Conservation (phyloP, 805 yeast genomes). For the Ogataea henricii region DNA sequence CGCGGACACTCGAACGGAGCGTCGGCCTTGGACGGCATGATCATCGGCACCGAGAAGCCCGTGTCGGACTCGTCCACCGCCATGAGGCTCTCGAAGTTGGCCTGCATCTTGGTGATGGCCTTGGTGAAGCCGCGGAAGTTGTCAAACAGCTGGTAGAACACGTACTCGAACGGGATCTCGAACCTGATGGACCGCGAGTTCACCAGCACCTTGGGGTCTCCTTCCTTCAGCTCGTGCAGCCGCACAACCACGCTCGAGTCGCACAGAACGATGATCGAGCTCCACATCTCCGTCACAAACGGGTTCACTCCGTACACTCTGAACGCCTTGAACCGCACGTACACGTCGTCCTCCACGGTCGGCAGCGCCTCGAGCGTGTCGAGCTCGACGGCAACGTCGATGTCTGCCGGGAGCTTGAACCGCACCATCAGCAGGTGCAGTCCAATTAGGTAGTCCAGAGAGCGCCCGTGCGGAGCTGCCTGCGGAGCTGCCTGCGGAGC, state of each 20-base stretch:
- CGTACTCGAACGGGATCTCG: slow-evolving; percentile 70
- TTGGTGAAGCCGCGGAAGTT: slow-evolving; percentile 75
- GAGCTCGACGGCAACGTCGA: slow-evolving; percentile 31
- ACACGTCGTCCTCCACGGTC: slow-evolving; percentile 12
- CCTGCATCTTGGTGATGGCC: slow-evolving; percentile 57
- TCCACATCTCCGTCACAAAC: slow-evolving; percentile 30
- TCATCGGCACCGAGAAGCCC: slow-evolving; percentile 35
- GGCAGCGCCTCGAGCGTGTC: slow-evolving; percentile 31
- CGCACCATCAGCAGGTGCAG: slow-evolving; percentile 28
- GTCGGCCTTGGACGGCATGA: slow-evolving; percentile 37
- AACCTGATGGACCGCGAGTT: slow-evolving; percentile 31
- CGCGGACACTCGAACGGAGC: slow-evolving; percentile 53
- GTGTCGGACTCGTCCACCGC: slow-evolving; percentile 19
- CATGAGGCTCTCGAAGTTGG: slow-evolving; percentile 30
- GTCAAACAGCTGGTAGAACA: slow-evolving; percentile 77
- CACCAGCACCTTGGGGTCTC: slow-evolving; percentile 17
- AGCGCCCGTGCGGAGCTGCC: no score
- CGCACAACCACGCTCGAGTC: slow-evolving; percentile 19
- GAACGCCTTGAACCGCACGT: slow-evolving; percentile 25
- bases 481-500: no score
- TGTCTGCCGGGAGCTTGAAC: slow-evolving; percentile 30
- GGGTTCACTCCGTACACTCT: slow-evolving; percentile 34
- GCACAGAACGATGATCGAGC: slow-evolving; percentile 26
- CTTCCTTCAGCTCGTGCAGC: slow-evolving; percentile 1
- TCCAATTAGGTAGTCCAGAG: slow-evolving; percentile 21